phyloP scores from a whole-genome alignment of 2,329 filamentous ascomycete species.

The Paecilomyces dactylethromorphus region DNA sequence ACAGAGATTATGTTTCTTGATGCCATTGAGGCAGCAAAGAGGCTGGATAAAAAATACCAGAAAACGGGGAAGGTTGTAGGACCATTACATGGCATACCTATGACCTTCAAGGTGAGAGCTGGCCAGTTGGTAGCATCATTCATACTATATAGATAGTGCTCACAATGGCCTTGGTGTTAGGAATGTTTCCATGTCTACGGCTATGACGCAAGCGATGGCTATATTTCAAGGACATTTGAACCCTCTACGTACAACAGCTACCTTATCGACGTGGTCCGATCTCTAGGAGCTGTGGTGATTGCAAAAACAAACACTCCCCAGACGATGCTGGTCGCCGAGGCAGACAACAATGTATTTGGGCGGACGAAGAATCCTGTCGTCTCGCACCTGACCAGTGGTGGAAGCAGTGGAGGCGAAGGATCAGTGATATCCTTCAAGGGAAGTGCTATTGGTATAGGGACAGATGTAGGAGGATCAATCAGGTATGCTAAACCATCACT shows the following conservation, averaged over 20 bases:
- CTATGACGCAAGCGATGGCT: conserved; percentile 21
- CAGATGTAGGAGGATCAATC: not conserved
- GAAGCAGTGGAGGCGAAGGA: not conserved
- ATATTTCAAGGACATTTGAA: conserved; percentile 8
- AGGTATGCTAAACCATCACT: not conserved
- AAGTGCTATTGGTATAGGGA: not conserved
- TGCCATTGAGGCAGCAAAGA: not conserved
- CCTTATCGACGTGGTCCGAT: not conserved
- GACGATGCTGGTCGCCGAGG: not conserved
- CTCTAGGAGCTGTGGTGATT: not conserved
- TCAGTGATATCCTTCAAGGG: not conserved
- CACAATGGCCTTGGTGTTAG: not conserved
- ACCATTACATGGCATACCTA: not conserved
- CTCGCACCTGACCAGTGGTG: not conserved
- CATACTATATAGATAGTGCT: not conserved
- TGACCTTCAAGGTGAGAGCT: not conserved
- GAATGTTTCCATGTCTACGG: conserved; percentile 24
- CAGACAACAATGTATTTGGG: not conserved
- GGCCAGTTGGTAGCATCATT: not conserved
- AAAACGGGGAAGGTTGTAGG: not conserved
- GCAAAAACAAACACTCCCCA: not conserved
- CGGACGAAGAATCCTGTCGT: conserved; percentile 5
- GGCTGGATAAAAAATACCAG: not conserved
- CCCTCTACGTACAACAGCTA: not conserved
- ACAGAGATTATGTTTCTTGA: not conserved